phyloP scores from a whole-genome alignment of 805 yeast genomes.

The Candida morakotiae region DNA sequence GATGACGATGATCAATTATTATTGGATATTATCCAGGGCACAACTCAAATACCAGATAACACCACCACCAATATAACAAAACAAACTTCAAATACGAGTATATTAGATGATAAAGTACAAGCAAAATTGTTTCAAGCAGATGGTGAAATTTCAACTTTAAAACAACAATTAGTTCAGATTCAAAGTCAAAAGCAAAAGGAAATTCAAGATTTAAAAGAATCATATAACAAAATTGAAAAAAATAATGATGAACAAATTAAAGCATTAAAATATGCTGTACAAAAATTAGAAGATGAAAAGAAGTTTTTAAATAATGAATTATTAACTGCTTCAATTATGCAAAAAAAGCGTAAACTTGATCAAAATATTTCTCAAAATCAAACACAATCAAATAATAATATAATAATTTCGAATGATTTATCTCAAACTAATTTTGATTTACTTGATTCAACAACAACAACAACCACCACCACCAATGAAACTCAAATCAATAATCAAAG shows the following conservation, averaged over 20 bases:
- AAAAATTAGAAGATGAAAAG: conserved; percentile 40
- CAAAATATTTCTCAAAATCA: not conserved
- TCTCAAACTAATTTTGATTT: not conserved
- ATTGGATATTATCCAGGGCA: conserved; percentile 41
- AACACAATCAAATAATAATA: not conserved
- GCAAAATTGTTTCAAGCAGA: conserved; percentile 46
- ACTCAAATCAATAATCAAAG: conserved; percentile 9
- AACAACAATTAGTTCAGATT: conserved; percentile 55
- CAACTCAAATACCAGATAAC: conserved; percentile 10
- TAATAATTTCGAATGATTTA: not conserved
- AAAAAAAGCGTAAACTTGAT: conserved; percentile 11
- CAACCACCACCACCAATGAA: no score
- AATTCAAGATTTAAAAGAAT: conserved; percentile 18
- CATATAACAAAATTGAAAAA: conserved; percentile 13
- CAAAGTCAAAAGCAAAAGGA: conserved; percentile 40
- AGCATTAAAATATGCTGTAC: conserved; percentile 27
- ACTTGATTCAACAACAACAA: no score
- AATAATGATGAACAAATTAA: conserved; percentile 27
- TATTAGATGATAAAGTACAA: conserved; percentile 15
- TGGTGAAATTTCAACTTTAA: conserved; percentile 79
- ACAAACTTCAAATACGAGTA: not conserved
- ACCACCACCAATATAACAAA: not conserved
- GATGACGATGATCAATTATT: conserved; percentile 43
- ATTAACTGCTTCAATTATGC: conserved; percentile 20
- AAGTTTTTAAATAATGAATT: conserved; percentile 37